Evolutionary conservation across 2,329 filamentous ascomycete species (phyloP), one percentile per base, ranked within the genome.

Genomic region (Aspergillus phoenicis): DNA sequence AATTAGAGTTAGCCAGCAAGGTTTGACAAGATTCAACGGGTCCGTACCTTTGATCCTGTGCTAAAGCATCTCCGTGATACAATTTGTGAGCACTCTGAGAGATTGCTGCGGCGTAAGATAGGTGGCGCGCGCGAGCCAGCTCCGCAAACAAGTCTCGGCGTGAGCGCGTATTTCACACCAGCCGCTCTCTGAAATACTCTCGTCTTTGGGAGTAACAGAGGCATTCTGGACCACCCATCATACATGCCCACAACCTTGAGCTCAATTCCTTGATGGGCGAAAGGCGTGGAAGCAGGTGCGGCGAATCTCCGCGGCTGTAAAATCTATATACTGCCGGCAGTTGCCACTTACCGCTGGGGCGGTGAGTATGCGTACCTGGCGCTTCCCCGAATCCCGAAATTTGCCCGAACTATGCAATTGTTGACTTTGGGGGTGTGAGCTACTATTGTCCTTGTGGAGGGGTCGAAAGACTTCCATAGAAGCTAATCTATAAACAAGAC

Each of bases 131-230:
- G 53, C 45, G 45, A 52, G n/a, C 47, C 48, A 38, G n/a, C 39
- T 51, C 54, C 51, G 52, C 39, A 54, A 20, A 57, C 38, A 10
- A 51, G n/a, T 13, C 30, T 55, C 39, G 30, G 26, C 30, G 33
- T 52, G 15, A 56, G 38, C 28, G 45, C 28, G 24, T 41, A 28
- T n/a, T 56, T 59, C 48, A 52, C 56, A 20, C 43, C 47, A 13
- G 58, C 59, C 51, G 59, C 51, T 30, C 60, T 52, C 17, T 57
- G 61, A 8, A 60, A 49, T 20, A 57, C 45, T 56, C 62, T 59
- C 55, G 57, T 64, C 64, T 64, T 70, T 24, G 62, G 61, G 53
- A 69, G 54, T 58, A 66, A 66, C 65, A 72, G 60, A 56, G 65
- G 61, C 65, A 68, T 68, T 38, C 39, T 70, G 17, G 39, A 62